phyloP scores from a whole-genome alignment of 495 filamentous ascomycete species.

The Cercophora newfieldiana region DNA sequence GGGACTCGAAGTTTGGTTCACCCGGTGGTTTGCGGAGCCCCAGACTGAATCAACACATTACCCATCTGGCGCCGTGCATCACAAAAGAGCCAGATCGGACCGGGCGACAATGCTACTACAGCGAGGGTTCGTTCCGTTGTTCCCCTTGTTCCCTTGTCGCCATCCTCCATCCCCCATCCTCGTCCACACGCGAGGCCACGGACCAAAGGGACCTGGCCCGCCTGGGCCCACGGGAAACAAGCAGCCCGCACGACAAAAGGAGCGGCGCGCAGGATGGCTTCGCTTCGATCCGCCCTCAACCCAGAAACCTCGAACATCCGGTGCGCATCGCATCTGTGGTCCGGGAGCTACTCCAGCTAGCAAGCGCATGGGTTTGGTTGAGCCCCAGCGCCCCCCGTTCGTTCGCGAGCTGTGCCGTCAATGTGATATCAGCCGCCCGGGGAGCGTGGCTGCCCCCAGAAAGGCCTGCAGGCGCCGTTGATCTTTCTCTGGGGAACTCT shows the following conservation, averaged over 20 bases:
- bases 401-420: slow-evolving; percentile 19
- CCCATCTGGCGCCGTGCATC: slow-evolving; percentile 29
- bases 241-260: slow-evolving; percentile 15
- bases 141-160: no score
- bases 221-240: slow-evolving; percentile 23
- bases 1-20: slow-evolving; percentile 25
- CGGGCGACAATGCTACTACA: slow-evolving; percentile 29
- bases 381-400: slow-evolving; percentile 17
- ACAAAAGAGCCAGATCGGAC: slow-evolving; percentile 20
- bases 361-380: slow-evolving; percentile 27
- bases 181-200: background rate
- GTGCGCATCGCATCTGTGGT: slow-evolving; percentile 29
- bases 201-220: background rate
- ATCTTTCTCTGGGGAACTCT: slow-evolving; percentile 24
- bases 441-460: slow-evolving; percentile 4
- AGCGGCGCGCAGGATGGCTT: slow-evolving; percentile 26
- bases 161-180: background rate
- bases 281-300: slow-evolving; percentile 34
- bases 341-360: slow-evolving; percentile 19
- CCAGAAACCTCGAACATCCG: slow-evolving; percentile 27
- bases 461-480: slow-evolving; percentile 11
- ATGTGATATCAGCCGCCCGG: slow-evolving; percentile 29
- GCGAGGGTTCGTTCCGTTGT: background rate
- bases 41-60: slow-evolving; percentile 23
- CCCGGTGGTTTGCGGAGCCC: slow-evolving; percentile 26